Evolutionary conservation across 2,329 filamentous ascomycete genomes (phyloP).

Genomic region (Pseudonectria foliicola): DNA sequence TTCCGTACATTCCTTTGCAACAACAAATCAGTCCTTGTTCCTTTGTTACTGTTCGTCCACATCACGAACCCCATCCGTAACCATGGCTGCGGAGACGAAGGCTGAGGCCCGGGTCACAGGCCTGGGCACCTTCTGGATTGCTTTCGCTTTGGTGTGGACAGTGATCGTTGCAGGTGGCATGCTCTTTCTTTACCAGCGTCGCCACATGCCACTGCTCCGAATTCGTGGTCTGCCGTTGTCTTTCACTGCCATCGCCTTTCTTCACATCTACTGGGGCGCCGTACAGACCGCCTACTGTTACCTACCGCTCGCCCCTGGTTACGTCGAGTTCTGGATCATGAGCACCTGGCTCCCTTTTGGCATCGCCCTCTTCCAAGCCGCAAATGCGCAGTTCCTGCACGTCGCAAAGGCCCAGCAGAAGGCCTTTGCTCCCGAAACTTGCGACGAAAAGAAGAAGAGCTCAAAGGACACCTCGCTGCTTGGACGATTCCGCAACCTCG

Average conservation of each 20-base stretch:
- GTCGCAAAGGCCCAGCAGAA: constrained; percentile 49
- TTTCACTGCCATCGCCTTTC: constrained; percentile 31
- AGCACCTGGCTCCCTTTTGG: constrained; percentile 56
- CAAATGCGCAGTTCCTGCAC: constrained; percentile 53
- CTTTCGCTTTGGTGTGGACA: constrained; percentile 32
- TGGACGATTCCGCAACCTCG: constrained; percentile 32
- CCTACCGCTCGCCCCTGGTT: constrained; percentile 38
- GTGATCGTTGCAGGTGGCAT: constrained; percentile 32
- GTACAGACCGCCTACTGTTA: constrained; percentile 33
- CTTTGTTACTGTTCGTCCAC: no score
- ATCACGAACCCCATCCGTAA: no score
- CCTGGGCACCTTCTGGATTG: constrained; percentile 35
- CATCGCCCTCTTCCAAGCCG: constrained; percentile 59
- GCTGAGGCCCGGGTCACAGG: constrained; percentile 28
- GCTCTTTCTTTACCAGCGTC: constrained; percentile 32
- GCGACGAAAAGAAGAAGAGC: constrained; percentile 7
- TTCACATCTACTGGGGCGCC: constrained; percentile 37
- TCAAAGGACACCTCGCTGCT: constrained; percentile 21
- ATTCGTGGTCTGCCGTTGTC: constrained; percentile 35
- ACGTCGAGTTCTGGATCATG: constrained; percentile 61
- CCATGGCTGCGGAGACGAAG: constrained; percentile 21
- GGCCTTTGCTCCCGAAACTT: constrained; percentile 20
- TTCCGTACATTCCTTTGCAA: no score
- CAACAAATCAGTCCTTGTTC: no score
- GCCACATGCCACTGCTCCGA: constrained; percentile 33